Evolutionary conservation across 345 rosid genomes (phyloP).

Genomic region (Draba incana): DNA sequence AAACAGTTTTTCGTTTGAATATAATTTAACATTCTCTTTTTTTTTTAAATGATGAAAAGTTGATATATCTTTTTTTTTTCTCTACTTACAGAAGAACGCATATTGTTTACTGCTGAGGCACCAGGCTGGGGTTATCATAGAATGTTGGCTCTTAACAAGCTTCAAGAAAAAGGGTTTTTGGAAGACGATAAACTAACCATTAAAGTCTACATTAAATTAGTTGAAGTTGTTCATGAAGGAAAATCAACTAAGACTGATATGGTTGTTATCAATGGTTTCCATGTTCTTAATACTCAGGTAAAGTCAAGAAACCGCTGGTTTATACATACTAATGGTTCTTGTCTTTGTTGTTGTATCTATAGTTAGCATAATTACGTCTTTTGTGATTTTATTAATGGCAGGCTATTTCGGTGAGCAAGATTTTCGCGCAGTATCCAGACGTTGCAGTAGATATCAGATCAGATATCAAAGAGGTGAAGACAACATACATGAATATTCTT

Average conservation of each 20-base stretch:
- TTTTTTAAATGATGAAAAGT: no score
- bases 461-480: conserved; percentile 6
- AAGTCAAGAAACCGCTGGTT: conserved; percentile 1
- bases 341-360: not conserved
- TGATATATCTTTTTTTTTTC: not conserved
- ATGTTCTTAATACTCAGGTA: conserved; percentile 25
- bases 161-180: conserved; percentile 13
- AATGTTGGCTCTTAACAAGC: conserved; percentile 18
- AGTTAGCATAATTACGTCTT: not conserved
- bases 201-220: conserved; percentile 13
- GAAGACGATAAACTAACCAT: conserved; percentile 19
- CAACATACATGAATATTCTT: conserved; percentile 24
- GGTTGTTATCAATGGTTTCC: conserved; percentile 12
- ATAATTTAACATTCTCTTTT: no score
- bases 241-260: conserved; percentile 12
- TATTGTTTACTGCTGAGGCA: conserved; percentile 13
- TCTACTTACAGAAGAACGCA: not conserved
- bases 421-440: conserved; percentile 18
- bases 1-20: no score
- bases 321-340: not conserved
- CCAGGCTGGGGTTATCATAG: conserved; percentile 8
- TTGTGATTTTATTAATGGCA: conserved; percentile 1
- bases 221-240: conserved; percentile 16
- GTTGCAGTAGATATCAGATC: conserved; percentile 26
- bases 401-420: not conserved